A percentile compares a stretch with the other conserved stretches of the same genome.
These are phyloP conservation scores for Fusarium fujikuroi DNA, from an alignment of 2,329 filamentous ascomycete species.

Conservation along the genomic window DNA sequence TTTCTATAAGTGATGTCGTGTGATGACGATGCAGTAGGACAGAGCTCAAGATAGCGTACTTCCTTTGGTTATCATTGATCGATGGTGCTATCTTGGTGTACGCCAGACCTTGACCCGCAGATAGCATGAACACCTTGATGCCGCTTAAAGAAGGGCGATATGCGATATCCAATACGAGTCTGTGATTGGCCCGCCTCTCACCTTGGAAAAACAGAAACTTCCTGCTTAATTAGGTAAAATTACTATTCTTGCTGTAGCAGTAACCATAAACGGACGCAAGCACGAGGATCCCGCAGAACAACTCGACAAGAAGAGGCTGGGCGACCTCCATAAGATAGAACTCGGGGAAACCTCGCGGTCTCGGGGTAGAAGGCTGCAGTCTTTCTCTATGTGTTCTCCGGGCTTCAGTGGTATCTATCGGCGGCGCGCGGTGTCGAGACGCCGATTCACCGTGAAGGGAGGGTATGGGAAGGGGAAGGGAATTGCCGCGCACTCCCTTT, in stretches of 20 bases:
- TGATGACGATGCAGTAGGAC: neutral
- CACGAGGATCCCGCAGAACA: neutral
- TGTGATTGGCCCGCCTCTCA: conserved; percentile 37
- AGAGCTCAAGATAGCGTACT: neutral
- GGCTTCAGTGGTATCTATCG: conserved; percentile 14
- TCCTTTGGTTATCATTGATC: neutral
- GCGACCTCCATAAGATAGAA: neutral
- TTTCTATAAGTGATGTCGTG: neutral
- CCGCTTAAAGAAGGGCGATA: conserved; percentile 8
- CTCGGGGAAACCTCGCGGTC: conserved; percentile 36
- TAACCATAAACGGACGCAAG: conserved; percentile 8
- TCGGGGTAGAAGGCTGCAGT: conserved; percentile 13
- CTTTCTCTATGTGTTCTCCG: neutral
- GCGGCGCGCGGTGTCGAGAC: conserved; percentile 29
- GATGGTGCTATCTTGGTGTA: conserved; percentile 18
- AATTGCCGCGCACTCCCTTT: conserved; percentile 1
- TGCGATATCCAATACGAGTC: neutral
- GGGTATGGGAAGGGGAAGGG: conserved; percentile 4
- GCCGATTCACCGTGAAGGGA: conserved; percentile 29
- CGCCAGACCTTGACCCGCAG: conserved; percentile 22
- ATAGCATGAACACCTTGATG: conserved; percentile 26
- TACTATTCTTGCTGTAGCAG: conserved; percentile 14
- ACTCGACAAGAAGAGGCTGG: neutral
- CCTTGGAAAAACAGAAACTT: conserved; percentile 11
- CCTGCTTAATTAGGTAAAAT: conserved; percentile 38